Evolutionary conservation across 306 rosid species (phyloP), one percentile per base, ranked within the genome.

Genomic region (Crataegus laevigata): DNA sequence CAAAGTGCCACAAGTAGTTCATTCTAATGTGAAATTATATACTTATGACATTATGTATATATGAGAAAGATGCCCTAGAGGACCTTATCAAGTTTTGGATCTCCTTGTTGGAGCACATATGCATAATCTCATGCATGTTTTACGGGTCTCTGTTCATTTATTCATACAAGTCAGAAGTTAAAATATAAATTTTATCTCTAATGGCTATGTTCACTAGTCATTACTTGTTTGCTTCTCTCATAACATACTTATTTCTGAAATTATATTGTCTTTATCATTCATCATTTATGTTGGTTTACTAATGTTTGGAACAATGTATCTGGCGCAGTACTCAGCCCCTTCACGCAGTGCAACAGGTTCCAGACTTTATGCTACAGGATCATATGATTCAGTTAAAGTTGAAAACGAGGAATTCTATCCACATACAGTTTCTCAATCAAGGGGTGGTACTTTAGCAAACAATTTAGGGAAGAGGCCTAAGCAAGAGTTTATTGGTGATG

Each of bases 341-440:
- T 73, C 68, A 63, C 64, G 34, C 47, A 62, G 38, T 64, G 32
- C 55, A 4, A 19, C 34, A n/a, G 72, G 40, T 61, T 79, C 50
- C 81, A 24, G 75, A n/a, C n/a, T 66, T 65, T 67, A 71, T 77
- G 71, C 77, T 59, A 4, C 54, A 71, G 80, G 83, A 74, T 59
- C 72, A 63, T 72, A 70, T 79, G 80, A 58, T 77, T 70, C 86
- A 9, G 40, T 72, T 18, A 84, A 87, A 77, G 80, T 87, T 66
- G 89, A 94, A 86, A 71, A 62, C 9, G 91, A 85, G 84, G 79
- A 75, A 71, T 83, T 77, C 32, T 60, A 75, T 71, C 13, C 73
- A 1, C 64, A 32, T 36, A n/a, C 69, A 45, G 60, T 45, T 47
- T 66, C 78, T 55, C 81, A 58, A 72, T 58, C 74, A 25, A 66